phyloP scores from a whole-genome alignment of 805 yeast genomes.

The Starmerella bombi region DNA sequence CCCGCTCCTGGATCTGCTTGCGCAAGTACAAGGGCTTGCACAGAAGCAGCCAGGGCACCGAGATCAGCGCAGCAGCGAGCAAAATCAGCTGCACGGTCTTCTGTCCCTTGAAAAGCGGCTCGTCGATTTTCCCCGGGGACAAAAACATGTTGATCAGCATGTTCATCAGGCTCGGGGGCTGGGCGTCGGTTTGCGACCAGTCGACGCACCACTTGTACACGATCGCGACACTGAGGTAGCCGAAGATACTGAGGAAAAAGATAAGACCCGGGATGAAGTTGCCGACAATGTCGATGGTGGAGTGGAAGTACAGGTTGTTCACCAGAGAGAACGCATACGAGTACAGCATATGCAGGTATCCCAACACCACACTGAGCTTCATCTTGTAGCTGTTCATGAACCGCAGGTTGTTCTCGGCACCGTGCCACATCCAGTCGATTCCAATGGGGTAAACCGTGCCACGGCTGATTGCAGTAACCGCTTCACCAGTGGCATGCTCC shows the following conservation, averaged over 20 bases:
- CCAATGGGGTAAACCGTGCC: slow-evolving; percentile 59
- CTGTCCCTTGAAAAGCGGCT: slow-evolving; percentile 70
- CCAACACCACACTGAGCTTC: slow-evolving; percentile 92
- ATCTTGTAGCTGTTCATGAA: slow-evolving; percentile 93
- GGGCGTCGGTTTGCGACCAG: slow-evolving; percentile 64
- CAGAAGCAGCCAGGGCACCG: slow-evolving; percentile 86
- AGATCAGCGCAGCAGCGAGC: slow-evolving; percentile 60
- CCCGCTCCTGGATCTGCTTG: slow-evolving; percentile 33
- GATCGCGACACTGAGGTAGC: slow-evolving; percentile 74
- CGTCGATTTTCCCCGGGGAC: slow-evolving; percentile 80
- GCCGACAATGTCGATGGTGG: slow-evolving; percentile 71
- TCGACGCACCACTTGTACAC: slow-evolving; percentile 90
- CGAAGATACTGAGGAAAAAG: slow-evolving; percentile 94
- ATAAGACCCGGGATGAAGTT: slow-evolving; percentile 88
- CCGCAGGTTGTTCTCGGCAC: slow-evolving; percentile 77
- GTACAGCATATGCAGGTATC: slow-evolving; percentile 87
- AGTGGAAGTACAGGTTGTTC: slow-evolving; percentile 56
- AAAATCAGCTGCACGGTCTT: slow-evolving; percentile 57
- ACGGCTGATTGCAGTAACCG: slow-evolving; percentile 30
- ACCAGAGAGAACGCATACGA: slow-evolving; percentile 74
- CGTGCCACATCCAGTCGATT: slow-evolving; percentile 93
- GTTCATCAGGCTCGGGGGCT: slow-evolving; percentile 86
- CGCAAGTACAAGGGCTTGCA: slow-evolving; percentile 67
- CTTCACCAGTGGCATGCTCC: slow-evolving; percentile 32
- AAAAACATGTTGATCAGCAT: slow-evolving; percentile 94